phyloP scores from a whole-genome alignment of 2,329 filamentous ascomycete species.

The Pseudogymnoascus pannorum region DNA sequence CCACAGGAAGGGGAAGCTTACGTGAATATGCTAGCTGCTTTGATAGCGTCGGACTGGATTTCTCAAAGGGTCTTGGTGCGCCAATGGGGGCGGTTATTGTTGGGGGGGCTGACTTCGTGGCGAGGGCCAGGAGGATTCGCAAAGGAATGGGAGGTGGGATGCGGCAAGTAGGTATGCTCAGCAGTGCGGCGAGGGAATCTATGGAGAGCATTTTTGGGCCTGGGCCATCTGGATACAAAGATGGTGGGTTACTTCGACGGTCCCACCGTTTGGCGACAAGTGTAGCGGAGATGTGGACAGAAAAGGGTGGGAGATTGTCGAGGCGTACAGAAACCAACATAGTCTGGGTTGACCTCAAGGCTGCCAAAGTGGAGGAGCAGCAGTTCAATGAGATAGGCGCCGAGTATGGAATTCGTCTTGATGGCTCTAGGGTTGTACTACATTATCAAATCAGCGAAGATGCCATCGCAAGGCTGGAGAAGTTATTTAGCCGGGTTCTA shows the following conservation, averaged over 20 bases:
- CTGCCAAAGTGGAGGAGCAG: conserved; percentile 43
- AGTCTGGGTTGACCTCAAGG: conserved; percentile 62
- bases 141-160: conserved; percentile 77
- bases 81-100: conserved; percentile 73
- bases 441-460: conserved; percentile 64
- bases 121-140: conserved; percentile 63
- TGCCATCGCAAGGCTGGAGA: conserved; percentile 43
- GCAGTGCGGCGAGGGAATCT: conserved; percentile 67
- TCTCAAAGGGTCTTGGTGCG: conserved; percentile 76
- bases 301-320: conserved; percentile 51
- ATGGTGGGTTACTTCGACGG: conserved; percentile 53
- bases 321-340: conserved; percentile 65
- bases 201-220: conserved; percentile 66
- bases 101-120: conserved; percentile 38
- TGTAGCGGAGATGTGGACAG: conserved; percentile 54
- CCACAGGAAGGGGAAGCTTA: conserved; percentile 58
- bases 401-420: conserved; percentile 49
- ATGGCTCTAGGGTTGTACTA: conserved; percentile 54
- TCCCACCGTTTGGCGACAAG: conserved; percentile 56
- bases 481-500: conserved; percentile 36
- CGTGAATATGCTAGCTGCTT: conserved; percentile 61
- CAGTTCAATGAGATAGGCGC: conserved; percentile 48
- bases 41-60: conserved; percentile 70
- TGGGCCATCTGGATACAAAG: conserved; percentile 15
- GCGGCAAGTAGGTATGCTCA: conserved; percentile 68